A percentile compares a stretch with the other conserved stretches of the same genome.
These are phyloP conservation scores for Daldinia loculata DNA, from an alignment of 495 filamentous ascomycete species.

Conservation along the genomic window DNA sequence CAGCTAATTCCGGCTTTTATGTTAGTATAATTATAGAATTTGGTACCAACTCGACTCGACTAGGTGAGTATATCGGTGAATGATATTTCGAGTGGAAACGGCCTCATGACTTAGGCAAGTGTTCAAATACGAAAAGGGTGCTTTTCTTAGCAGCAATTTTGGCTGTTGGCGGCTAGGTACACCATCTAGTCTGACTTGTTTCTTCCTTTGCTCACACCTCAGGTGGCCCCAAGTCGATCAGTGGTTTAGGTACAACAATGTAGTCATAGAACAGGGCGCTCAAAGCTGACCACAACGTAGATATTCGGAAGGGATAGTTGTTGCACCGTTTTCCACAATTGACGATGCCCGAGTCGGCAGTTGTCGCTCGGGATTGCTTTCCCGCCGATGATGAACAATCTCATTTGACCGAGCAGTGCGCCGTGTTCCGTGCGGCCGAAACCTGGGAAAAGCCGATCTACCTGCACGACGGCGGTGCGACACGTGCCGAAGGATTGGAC, in stretches of 20 bases:
- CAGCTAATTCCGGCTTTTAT: background rate
- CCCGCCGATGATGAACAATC: background rate
- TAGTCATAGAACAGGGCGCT: background rate
- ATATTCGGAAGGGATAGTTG: background rate
- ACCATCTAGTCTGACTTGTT: background rate
- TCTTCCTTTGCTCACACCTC: constrained; percentile 5
- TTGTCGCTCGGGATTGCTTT: background rate
- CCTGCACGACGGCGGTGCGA: background rate
- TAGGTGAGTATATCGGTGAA: constrained; percentile 2
- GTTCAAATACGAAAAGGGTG: background rate
- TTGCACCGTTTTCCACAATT: background rate
- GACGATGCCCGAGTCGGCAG: background rate
- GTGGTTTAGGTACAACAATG: background rate
- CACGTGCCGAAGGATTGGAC: constrained; percentile 16
- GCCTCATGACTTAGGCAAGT: constrained; percentile 1
- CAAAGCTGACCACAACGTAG: background rate
- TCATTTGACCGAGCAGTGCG: background rate
- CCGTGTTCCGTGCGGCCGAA: background rate
- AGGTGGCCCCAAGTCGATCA: background rate
- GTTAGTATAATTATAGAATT: constrained; percentile 31
- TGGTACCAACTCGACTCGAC: constrained; percentile 1
- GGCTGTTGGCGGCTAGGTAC: background rate
- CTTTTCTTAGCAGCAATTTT: constrained; percentile 19
- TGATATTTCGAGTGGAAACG: constrained; percentile 10
- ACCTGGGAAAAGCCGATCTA: constrained; percentile 4